Conservation (phyloP, 164 flowering plant species). For the Tetrastigma voinierianum region DNA sequence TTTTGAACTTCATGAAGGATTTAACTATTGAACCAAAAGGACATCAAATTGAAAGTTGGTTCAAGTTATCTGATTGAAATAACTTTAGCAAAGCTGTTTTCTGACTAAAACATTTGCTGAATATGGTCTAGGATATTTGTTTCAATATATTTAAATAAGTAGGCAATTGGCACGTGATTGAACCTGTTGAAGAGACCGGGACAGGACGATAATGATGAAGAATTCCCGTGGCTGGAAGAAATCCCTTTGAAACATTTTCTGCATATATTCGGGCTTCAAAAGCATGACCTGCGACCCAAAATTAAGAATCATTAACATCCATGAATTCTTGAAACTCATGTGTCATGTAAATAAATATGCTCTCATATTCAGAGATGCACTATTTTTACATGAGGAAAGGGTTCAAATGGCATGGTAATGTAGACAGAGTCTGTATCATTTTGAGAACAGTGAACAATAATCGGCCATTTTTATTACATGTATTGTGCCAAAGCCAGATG, state of each 20-base stretch:
- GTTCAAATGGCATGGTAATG: no score
- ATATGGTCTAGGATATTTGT: not conserved
- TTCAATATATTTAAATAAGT: not conserved
- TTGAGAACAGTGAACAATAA: no score
- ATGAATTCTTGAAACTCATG: not conserved
- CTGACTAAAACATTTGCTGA: not conserved
- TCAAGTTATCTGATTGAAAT: not conserved
- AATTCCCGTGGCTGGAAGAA: constrained; percentile 95
- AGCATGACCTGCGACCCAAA: constrained; percentile 73
- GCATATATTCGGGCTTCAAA: constrained; percentile 99
- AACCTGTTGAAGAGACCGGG: constrained; percentile 72
- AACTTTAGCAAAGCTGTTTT: not conserved
- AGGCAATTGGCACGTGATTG: constrained; percentile 8
- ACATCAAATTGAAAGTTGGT: not conserved
- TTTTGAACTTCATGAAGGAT: not conserved
- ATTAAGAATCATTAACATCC: not conserved
- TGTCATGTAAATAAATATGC: not conserved
- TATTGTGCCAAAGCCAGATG: no score
- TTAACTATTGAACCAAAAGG: not conserved
- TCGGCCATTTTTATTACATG: no score
- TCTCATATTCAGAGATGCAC: not conserved
- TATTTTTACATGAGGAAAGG: no score
- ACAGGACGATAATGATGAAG: constrained; percentile 90
- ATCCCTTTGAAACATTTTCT: constrained; percentile 96
- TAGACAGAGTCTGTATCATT: not conserved